Evolutionary conservation across 176 grass and related monocot species (phyloP), one percentile per base, ranked within the genome.

Genomic region (Rhipidocladum racemiflorum): DNA sequence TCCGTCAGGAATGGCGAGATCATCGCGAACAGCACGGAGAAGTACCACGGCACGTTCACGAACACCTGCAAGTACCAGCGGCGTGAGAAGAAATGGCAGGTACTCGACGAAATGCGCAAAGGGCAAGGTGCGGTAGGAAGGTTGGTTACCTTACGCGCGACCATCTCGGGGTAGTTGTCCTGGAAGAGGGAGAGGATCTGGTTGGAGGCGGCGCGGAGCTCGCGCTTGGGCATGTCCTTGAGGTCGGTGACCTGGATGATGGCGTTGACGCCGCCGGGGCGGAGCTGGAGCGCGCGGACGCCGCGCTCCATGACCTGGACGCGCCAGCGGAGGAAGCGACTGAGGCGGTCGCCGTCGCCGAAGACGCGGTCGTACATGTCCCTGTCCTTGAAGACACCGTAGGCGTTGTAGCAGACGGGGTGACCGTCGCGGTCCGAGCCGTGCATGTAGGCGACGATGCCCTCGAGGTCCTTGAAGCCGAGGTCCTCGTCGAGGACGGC

Each of bases 111-210:
- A 78, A 80, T 76, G 79, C 40, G 17, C 7, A 2, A 1, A 12
- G 27, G 10, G 1, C 36, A 24, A 9, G 61, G 35, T 1, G 13
- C 42, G 38, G 24, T 49, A 48, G 39, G 4, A 8, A 6, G 64
- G 1, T 8, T 73, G 64, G 1, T 8, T 73, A 97, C 95, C 95
- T 98, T 98, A 76, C 92, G 85, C 11, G 95, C 90, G 50, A 98
- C 95, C 92, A 98, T 85, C 85, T 98, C 95, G 6, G 92, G 95
- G 79, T 98, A 98, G 73, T 98, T 98, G 78, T 98, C 95, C 90
- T 95, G 92, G 89, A 98, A 98, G 34, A 98, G 92, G 32, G 89
- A 85, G 66, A 98, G 87, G 35, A 98, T 98, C 81, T 95, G 92
- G 74, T 93, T 95, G 65, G 92, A 95, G 8, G 92, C 90, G 3